Conservation (phyloP, 257 asterid genomes). For the Fraxinus anomala region DNA sequence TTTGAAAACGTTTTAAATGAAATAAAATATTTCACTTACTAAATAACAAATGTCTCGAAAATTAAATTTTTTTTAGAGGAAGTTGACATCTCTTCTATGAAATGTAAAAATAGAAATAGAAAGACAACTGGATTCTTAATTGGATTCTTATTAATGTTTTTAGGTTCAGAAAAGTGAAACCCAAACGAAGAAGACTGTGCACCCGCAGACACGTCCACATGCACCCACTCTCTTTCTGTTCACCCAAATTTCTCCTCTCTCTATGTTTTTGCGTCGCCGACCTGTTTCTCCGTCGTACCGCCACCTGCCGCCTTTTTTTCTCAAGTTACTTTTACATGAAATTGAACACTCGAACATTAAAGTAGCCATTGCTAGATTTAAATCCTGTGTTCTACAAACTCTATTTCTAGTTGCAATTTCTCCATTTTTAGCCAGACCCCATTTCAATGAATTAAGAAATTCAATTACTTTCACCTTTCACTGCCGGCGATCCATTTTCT, state of each 20-base stretch:
- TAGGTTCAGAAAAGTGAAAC: too few relatives aligned
- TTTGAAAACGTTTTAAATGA: too few relatives aligned
- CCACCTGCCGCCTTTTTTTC: background rate
- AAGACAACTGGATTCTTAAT: too few relatives aligned
- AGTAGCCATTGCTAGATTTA: constrained; percentile 13
- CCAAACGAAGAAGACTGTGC: too few relatives aligned
- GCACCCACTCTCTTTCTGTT: background rate
- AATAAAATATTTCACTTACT: too few relatives aligned
- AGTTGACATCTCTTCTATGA: too few relatives aligned
- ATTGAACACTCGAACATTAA: constrained; percentile 1
- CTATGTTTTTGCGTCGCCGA: constrained; percentile 27
- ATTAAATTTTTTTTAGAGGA: too few relatives aligned
- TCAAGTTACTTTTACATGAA: background rate
- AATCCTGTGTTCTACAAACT: background rate
- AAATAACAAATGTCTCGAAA: too few relatives aligned
- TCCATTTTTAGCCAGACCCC: background rate
- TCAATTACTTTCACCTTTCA: constrained; percentile 19
- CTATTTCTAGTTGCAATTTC: constrained; percentile 17
- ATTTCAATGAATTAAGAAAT: background rate
- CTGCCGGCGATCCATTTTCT: constrained; percentile 5
- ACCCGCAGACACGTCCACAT: too few relatives aligned
- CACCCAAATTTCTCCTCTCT: constrained; percentile 22
- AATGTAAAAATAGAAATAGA: too few relatives aligned
- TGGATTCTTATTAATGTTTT: too few relatives aligned
- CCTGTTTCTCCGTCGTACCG: background rate